Evolutionary conservation across 2,329 filamentous ascomycete genomes (phyloP).

Genomic region (Coccinonectria pachysandricola): DNA sequence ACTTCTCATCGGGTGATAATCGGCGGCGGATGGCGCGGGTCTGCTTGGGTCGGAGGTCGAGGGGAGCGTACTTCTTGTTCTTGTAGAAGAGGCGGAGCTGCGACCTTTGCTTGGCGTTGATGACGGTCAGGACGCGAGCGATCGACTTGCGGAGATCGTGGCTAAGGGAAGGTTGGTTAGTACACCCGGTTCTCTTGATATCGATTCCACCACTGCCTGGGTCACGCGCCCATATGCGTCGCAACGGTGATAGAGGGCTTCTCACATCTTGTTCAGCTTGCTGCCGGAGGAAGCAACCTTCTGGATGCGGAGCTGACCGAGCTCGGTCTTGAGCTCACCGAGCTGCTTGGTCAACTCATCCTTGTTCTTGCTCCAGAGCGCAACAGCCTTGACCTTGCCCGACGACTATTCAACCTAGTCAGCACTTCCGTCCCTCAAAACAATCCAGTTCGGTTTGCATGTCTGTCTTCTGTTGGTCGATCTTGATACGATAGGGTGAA

Average conservation of each 20-base stretch:
- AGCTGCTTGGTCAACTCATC: slow-evolving; percentile 95
- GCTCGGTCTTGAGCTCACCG: slow-evolving; percentile 89
- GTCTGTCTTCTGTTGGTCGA: slow-evolving; percentile 9
- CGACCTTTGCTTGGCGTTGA: slow-evolving; percentile 98
- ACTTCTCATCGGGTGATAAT: slow-evolving; percentile 83
- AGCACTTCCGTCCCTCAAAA: slow-evolving; percentile 16
- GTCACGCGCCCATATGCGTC: too few species aligned
- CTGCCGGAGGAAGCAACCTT: slow-evolving; percentile 93
- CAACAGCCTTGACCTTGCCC: slow-evolving; percentile 80
- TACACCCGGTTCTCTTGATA: slow-evolving; percentile 2
- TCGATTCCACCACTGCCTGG: slow-evolving; percentile 3
- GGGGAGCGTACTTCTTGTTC: slow-evolving; percentile 98
- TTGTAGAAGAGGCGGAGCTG: slow-evolving; percentile 99
- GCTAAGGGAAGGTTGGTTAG: slow-evolving; percentile 38
- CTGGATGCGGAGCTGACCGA: slow-evolving; percentile 93
- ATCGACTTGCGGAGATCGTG: slow-evolving; percentile 99
- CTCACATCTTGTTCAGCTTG: slow-evolving; percentile 97
- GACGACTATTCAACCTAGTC: slow-evolving; percentile 33
- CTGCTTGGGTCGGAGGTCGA: slow-evolving; percentile 97
- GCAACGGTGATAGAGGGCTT: slow-evolving; percentile 1
- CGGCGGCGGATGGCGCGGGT: slow-evolving; percentile 95
- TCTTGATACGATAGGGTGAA: slow-evolving; percentile 7
- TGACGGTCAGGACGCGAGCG: slow-evolving; percentile 95
- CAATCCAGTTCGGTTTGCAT: slow-evolving; percentile 4
- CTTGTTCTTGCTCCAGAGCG: slow-evolving; percentile 99